Base-by-base conservation (phyloP, 208 protist genomes). In the Wallacemonas sp. region DNA sequence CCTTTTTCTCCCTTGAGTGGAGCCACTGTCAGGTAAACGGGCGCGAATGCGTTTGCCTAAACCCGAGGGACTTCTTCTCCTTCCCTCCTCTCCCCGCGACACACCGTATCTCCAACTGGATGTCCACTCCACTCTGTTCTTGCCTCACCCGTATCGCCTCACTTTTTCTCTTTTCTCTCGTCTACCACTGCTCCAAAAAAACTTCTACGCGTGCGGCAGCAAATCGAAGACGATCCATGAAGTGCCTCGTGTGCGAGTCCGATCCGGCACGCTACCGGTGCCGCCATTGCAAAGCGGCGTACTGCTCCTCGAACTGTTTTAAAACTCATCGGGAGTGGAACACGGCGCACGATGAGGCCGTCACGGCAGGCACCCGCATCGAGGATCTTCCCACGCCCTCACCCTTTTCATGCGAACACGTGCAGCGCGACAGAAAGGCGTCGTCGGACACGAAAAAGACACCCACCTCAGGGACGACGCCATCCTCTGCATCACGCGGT, bases 271-370 rank as follows among this genome's bases (percentile, higher is more conserved):
- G 45, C 30, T 91, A 89, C 60, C 78, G 76, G 17, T 94, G 87
- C 60, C 79, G 78, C n/a, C 39, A 41, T 6, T 94, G 87, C 71
- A 62, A 60, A 10, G 65, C 58, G 9, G 44, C 72, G n/a, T 94
- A 91, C 74, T 94, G 87, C 65, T 79, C 68, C 24, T 62, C 76
- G 8, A 32, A 58, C 24, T 94, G 83, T 63, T 81, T 70, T 69
- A 91, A 87, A 60, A 22, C 22, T 2, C 83, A 93, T 54, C 77
- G 78, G 39, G 64, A 70, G 32, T 26, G 36, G 54, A 57, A 37
- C 60, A 32, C 42, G 55, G 12, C 52, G n/a, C 46, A 52, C 26
- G 66, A 64, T 10, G 64, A 71, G 29, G 48, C 53, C 8, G 41
- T 52, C 19, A 63, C 37, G 15, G 63, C 30, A 9, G 52, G 38